Evolutionary conservation across 805 yeast species (phyloP), one percentile per base, ranked within the genome.

Genomic region (Scheffersomyces amazonensis): DNA sequence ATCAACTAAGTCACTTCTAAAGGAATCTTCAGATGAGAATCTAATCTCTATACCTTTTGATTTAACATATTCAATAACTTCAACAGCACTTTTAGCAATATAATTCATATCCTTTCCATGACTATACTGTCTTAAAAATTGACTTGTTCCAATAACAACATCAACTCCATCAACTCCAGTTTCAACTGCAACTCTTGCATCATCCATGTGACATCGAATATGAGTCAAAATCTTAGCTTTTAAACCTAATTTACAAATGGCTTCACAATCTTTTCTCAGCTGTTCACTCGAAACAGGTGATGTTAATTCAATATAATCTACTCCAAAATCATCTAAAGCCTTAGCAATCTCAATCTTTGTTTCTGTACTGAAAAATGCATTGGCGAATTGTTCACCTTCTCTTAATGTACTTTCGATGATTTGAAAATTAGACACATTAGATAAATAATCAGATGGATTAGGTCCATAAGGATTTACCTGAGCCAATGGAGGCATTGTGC

Each of bases 91-190:
- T 73, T 91, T 84, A 57, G 98, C 95, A 62, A 91, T 91, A 71
- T 90, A 91, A 62, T 87, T 83, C 99, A 91, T 91, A 69, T 91
- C 99, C 74, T 91, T 91, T 62, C 99, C 99, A 64, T 93, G 98
- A 18, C 96, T 86, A 65, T 81, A 90, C 65, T 90, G 85, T 68
- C 98, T 83, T 56, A 93, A 75, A 64, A 89, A 93, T 65, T 86
- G 95, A 22, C 97, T 90, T 16, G 98, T 91, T 48, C 98, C 98
- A 65, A 91, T 91, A 43, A 91, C 97, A 41, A 91, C 96, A 70
- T 93, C 97, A 46, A 91, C 98, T 69, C 98, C 99, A 62, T 93
- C 98, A 37, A 93, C 99, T 62, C 99, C 98, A 28, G 98, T 91
- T 58, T 87, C 93, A 34, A 91, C 99, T 5, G 99, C 99, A 43